Base-by-base conservation (phyloP, 345 rosid genomes). In the Citrus hindsii region DNA sequence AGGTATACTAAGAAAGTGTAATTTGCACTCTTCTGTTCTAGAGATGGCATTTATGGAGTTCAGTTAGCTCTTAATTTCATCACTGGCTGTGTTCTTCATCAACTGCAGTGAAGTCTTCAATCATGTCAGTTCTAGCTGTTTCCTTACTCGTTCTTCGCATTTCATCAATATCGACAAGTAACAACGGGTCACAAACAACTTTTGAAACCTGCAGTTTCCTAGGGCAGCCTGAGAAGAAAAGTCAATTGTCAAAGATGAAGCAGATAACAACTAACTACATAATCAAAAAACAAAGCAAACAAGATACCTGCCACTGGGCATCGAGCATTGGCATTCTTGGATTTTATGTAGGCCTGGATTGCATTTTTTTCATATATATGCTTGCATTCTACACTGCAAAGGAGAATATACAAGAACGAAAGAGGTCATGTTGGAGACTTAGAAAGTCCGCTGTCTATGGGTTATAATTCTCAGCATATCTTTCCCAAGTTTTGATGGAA, bases 231-330 rank as follows among this genome's bases (percentile, higher is more conserved):
- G 84, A 30, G 64, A 70, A 70, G 76, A 73, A 70, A 66, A 46
- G 77, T 22, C 33, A 12, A 37, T 7, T n/a, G 46, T 24, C 9
- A 67, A 71, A 38, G 69, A 46, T 71, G 22, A 66, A 79, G 59
- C 33, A 9, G 14, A 27, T 28, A 9, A 6, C 35, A 63, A 33
- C 18, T 5, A 27, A 33, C 18, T 5, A 27, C 32, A 62, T 4
- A 62, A 62, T 27, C 7, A 27, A 13, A 62, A 27, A 13, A 27
- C 69, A 51, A 63, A 42, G 48, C 46, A 69, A 59, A 65, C 46
- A 22, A 48, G 30, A 55, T 87, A 93, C 99, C 99, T 85, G 97
- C 84, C 63, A 90, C 82, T 3, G 97, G 97, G 86, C 99, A 94
- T 63, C 60, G 76, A 40, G 78, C 83, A 74, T 75, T 78, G 62